Percentiles rank a stretch among this genome's conserved stretches.
Conservation (phyloP, 768 basidiomycete species). For the Porphyrellus cyaneotinctus region DNA sequence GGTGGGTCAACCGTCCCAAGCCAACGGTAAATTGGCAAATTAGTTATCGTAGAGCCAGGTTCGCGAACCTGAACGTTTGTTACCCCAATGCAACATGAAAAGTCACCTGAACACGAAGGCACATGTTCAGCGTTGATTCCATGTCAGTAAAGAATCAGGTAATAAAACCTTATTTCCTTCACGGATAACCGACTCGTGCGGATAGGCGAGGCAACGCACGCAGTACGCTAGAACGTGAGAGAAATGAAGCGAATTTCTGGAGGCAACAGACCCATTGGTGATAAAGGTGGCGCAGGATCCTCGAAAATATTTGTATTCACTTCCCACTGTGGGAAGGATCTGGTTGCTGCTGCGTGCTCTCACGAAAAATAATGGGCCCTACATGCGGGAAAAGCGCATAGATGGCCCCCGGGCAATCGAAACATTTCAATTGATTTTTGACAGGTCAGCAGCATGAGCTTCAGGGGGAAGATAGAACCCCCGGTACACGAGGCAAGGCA, state of each 20-base stretch:
- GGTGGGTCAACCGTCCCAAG: conserved; percentile 2
- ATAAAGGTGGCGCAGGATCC: neutral
- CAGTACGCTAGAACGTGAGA: conserved; percentile 20
- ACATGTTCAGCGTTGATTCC: conserved; percentile 18
- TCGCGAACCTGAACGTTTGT: conserved; percentile 2
- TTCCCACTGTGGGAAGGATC: conserved; percentile 12
- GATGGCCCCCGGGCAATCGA: neutral
- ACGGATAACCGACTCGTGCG: conserved; percentile 11
- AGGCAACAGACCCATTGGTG: neutral
- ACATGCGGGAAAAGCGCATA: neutral
- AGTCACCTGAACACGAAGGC: conserved; percentile 8
- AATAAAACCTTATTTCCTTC: conserved; percentile 21
- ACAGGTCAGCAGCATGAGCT: conserved; percentile 1
- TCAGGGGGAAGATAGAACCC: conserved; percentile 1
- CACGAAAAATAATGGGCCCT: neutral
- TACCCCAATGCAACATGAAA: conserved; percentile 8
- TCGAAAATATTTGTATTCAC: conserved; percentile 5
- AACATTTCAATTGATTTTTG: conserved; percentile 4
- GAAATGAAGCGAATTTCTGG: conserved; percentile 8
- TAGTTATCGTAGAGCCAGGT: neutral
- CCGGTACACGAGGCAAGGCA: conserved; percentile 8
- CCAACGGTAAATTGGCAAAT: conserved; percentile 11
- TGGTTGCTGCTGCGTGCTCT: neutral
- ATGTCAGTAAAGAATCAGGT: conserved; percentile 12
- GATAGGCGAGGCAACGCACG: conserved; percentile 9